These are phyloP conservation scores for Phoma sp. DNA, from an alignment of 2,329 filamentous ascomycete species.

Conservation along the genomic window DNA sequence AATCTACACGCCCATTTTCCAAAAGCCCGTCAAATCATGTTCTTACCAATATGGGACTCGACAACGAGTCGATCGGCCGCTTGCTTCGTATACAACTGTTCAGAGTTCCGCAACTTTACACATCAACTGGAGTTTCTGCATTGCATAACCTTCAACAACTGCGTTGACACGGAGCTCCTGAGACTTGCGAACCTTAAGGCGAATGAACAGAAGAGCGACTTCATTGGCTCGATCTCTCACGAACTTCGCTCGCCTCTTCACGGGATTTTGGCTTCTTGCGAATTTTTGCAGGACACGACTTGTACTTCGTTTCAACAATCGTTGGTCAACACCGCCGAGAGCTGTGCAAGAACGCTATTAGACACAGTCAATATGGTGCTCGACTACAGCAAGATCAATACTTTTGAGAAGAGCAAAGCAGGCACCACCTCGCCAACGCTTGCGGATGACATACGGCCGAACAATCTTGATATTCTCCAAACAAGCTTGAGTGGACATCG, in stretches of 20 bases:
- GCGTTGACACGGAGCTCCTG: slow-evolving; percentile 52
- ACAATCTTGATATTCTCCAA: slow-evolving; percentile 22
- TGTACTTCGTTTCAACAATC: slow-evolving; percentile 48
- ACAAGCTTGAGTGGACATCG: slow-evolving; percentile 43
- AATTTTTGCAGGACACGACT: slow-evolving; percentile 55
- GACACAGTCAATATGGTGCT: slow-evolving; percentile 47
- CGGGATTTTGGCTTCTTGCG: slow-evolving; percentile 50
- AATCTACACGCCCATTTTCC: slow-evolving; percentile 9
- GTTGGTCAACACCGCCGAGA: slow-evolving; percentile 56
- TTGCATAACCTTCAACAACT: slow-evolving; percentile 15
- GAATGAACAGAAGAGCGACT: slow-evolving; percentile 56
- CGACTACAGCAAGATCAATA: slow-evolving; percentile 30
- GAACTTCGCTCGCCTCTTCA: slow-evolving; percentile 57
- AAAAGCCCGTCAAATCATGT: slow-evolving; percentile 14
- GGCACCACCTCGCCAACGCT: background rate
- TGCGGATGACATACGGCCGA: background rate
- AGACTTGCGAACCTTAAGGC: slow-evolving; percentile 46
- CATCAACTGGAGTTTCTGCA: slow-evolving; percentile 15
- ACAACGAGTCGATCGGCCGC: slow-evolving; percentile 22
- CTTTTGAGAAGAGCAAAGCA: slow-evolving; percentile 43
- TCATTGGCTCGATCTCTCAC: slow-evolving; percentile 59
- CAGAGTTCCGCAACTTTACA: slow-evolving; percentile 29
- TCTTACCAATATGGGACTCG: slow-evolving; percentile 39
- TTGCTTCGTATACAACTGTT: slow-evolving; percentile 37
- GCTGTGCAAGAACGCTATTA: slow-evolving; percentile 58